Evolutionary conservation across 257 asterid species (phyloP).

Genomic region (Prunella vulgaris): DNA sequence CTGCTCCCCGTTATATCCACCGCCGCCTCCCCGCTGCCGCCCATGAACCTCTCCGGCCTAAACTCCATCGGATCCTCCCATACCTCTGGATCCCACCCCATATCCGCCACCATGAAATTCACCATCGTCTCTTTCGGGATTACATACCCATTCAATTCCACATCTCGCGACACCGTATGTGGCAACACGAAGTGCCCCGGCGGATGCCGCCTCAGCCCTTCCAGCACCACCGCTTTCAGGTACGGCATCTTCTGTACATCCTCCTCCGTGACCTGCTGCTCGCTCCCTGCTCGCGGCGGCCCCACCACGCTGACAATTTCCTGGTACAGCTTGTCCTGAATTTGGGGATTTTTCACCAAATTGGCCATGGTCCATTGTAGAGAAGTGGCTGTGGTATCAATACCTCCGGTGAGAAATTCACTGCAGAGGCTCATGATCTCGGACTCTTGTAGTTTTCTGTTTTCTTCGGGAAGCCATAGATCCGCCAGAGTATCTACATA

Average conservation of each 20-base stretch:
- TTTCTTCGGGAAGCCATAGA: constrained; percentile 46
- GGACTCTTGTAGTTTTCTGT: constrained; percentile 38
- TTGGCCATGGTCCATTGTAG: constrained; percentile 74
- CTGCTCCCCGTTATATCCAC: constrained; percentile 54
- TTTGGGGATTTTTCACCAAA: constrained; percentile 46
- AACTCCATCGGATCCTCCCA: constrained; percentile 74
- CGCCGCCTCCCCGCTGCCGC: background rate
- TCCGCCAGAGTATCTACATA: constrained; percentile 53
- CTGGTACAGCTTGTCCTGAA: constrained; percentile 43
- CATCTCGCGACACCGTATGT: constrained; percentile 40
- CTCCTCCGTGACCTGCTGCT: constrained; percentile 36
- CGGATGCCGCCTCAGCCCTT: constrained; percentile 61
- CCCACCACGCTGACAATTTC: constrained; percentile 41
- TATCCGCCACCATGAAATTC: constrained; percentile 68
- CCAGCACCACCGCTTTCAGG: constrained; percentile 56
- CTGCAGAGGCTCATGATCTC: constrained; percentile 49
- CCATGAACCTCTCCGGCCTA: constrained; percentile 59
- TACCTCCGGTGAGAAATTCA: constrained; percentile 58
- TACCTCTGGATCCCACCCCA: constrained; percentile 61
- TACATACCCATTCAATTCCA: constrained; percentile 40
- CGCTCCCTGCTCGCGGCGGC: background rate
- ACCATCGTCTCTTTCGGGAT: constrained; percentile 43
- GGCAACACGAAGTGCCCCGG: constrained; percentile 69
- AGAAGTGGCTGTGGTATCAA: constrained; percentile 61
- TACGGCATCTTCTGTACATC: constrained; percentile 49